Percentiles rank a stretch among this genome's conserved stretches.
phyloP scores from a whole-genome alignment of 2,329 filamentous ascomycete species.

The Beauveria asiatica region DNA sequence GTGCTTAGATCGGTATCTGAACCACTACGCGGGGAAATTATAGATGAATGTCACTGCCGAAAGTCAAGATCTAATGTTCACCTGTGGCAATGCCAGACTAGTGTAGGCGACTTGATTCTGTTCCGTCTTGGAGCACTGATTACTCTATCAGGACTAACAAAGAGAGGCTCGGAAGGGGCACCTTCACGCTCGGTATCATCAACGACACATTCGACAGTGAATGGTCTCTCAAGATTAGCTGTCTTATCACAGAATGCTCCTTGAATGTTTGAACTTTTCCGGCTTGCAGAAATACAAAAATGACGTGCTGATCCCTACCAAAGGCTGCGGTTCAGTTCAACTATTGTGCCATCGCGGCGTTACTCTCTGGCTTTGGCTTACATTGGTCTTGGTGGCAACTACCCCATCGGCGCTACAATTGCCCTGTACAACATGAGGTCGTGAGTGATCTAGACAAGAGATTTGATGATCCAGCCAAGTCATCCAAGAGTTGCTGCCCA shows the following conservation, averaged over 20 bases:
- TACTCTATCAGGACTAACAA: neutral
- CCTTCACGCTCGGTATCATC: conserved; percentile 5
- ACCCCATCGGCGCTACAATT: conserved; percentile 41
- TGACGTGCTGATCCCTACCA: neutral
- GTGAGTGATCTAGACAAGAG: conserved; percentile 6
- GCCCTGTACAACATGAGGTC: conserved; percentile 29
- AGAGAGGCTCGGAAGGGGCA: neutral
- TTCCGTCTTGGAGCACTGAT: neutral
- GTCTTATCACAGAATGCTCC: conserved; percentile 35
- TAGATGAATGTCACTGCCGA: conserved; percentile 1
- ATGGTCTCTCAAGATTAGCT: conserved; percentile 45
- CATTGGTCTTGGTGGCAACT: conserved; percentile 36
- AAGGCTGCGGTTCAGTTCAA: conserved; percentile 7
- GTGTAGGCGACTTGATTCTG: neutral
- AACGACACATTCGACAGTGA: conserved; percentile 22
- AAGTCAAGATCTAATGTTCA: conserved; percentile 8
- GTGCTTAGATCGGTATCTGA: too few relatives aligned
- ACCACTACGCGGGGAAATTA: neutral
- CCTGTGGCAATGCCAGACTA: conserved; percentile 3
- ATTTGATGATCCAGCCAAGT: conserved; percentile 8
- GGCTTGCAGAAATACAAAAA: neutral
- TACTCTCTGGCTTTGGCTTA: conserved; percentile 10
- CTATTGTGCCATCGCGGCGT: conserved; percentile 7
- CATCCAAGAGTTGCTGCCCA: conserved; percentile 7
- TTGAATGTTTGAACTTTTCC: neutral